Conservation (phyloP, 371 early-diverging fungal species). For the Circinella minor region DNA sequence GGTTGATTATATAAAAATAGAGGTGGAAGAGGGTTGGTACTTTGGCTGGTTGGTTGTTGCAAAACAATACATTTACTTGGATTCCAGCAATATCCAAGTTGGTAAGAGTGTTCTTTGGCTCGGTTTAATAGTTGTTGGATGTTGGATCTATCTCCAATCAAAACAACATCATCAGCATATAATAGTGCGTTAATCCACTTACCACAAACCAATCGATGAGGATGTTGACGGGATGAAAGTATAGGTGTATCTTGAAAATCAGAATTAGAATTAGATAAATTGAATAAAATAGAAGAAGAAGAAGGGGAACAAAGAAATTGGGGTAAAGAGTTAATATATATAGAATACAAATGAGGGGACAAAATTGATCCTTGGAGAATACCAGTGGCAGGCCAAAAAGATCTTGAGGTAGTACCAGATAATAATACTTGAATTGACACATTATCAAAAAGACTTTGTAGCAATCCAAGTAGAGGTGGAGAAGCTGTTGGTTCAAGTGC, state of each 20-base stretch:
- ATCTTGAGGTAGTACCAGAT: slow-evolving; percentile 12
- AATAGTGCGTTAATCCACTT: background rate
- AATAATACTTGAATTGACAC: slow-evolving; percentile 21
- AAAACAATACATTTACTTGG: slow-evolving; percentile 33
- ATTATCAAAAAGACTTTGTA: slow-evolving; percentile 26
- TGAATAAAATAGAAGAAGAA: background rate
- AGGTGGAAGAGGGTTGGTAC: background rate
- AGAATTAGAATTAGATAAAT: background rate
- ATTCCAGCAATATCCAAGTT: slow-evolving; percentile 31
- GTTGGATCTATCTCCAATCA: slow-evolving; percentile 3
- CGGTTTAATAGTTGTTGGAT: background rate
- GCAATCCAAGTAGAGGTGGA: slow-evolving; percentile 9
- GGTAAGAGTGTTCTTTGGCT: slow-evolving; percentile 14
- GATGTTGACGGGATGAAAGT: background rate
- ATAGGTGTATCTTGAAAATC: background rate
- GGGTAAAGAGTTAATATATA: slow-evolving; percentile 30
- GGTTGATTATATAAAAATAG: slow-evolving; percentile 12
- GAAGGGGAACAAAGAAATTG: slow-evolving; percentile 7
- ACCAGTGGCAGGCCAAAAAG: slow-evolving; percentile 26
- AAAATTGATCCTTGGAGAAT: slow-evolving; percentile 35
- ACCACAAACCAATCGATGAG: background rate
- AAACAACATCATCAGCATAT: slow-evolving; percentile 17
- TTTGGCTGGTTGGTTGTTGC: background rate
- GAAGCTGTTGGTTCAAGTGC: slow-evolving; percentile 9
- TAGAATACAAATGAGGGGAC: slow-evolving; percentile 26